Conservation (phyloP, 2,329 filamentous ascomycete species). For the Mycosphaerelloides madeirae region DNA sequence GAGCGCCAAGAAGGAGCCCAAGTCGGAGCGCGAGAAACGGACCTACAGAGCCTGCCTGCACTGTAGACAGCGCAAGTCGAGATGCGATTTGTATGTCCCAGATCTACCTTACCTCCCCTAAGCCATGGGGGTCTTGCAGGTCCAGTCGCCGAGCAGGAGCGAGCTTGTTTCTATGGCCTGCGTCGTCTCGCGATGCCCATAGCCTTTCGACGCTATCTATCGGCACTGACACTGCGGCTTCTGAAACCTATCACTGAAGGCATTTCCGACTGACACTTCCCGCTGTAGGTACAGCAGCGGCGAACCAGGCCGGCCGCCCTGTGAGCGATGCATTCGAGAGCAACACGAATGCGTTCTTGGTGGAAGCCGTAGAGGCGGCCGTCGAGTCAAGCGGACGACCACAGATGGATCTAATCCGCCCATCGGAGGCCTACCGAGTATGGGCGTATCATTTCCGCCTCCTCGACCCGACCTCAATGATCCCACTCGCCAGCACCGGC, state of each 20-base stretch:
- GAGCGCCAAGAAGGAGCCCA: constrained; percentile 5
- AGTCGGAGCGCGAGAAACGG: constrained; percentile 30
- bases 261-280: background rate
- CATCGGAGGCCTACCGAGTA: constrained; percentile 5
- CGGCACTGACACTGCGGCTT: background rate
- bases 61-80: constrained; percentile 31
- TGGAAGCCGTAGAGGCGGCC: constrained; percentile 29
- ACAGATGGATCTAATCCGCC: constrained; percentile 1
- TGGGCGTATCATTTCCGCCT: constrained; percentile 15
- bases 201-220: background rate
- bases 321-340: constrained; percentile 32
- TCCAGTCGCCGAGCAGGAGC: background rate
- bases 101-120: background rate
- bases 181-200: constrained; percentile 1
- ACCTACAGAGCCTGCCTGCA: constrained; percentile 32
- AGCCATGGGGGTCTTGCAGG: no score
- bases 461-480: constrained; percentile 12
- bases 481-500: constrained; percentile 12
- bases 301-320: constrained; percentile 28
- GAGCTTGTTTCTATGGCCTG: background rate
- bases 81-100: constrained; percentile 33
- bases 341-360: constrained; percentile 33
- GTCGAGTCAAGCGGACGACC: constrained; percentile 26
- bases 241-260: background rate
- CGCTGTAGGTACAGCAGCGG: constrained; percentile 28